These are phyloP conservation scores for Ogataea populi-albae DNA, from an alignment of 805 yeast species.

Conservation along the genomic window DNA sequence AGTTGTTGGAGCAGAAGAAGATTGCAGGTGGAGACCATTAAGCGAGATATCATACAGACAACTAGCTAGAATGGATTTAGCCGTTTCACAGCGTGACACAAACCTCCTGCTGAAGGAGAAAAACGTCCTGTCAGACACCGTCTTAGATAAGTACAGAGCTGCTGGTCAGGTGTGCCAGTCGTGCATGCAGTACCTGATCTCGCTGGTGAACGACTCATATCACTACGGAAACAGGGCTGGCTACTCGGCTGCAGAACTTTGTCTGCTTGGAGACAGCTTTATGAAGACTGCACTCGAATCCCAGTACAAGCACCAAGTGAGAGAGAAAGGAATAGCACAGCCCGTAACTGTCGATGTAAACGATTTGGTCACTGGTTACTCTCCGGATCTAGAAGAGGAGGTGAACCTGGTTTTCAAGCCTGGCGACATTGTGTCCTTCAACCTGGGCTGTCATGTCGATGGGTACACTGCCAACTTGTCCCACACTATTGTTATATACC, in stretches of 20 bases:
- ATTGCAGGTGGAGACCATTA: too few species aligned
- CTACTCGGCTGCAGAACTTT: slow-evolving; percentile 64
- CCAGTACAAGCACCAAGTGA: slow-evolving; percentile 59
- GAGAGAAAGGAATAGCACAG: slow-evolving; percentile 88
- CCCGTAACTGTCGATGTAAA: slow-evolving; percentile 90
- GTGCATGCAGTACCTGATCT: slow-evolving; percentile 61
- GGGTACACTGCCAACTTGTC: slow-evolving; percentile 88
- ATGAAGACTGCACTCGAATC: slow-evolving; percentile 55
- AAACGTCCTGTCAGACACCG: slow-evolving; percentile 59
- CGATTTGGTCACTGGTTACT: slow-evolving; percentile 71
- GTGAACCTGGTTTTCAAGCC: slow-evolving; percentile 47
- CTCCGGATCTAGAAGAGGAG: slow-evolving; percentile 78
- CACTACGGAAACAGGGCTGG: slow-evolving; percentile 53
- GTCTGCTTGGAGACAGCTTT: slow-evolving; percentile 79
- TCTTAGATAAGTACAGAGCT: slow-evolving; percentile 76
- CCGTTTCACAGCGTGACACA: slow-evolving; percentile 71
- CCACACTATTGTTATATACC: slow-evolving; percentile 84
- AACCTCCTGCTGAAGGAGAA: slow-evolving; percentile 68
- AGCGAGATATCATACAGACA: too few species aligned
- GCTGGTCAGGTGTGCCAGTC: slow-evolving; percentile 92
- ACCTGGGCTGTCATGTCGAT: slow-evolving; percentile 89
- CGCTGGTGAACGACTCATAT: slow-evolving; percentile 69
- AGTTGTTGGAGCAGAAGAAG: too few species aligned
- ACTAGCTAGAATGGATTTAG: slow-evolving; percentile 84
- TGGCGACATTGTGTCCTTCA: slow-evolving; percentile 84